phyloP scores from a whole-genome alignment of 352 stramenopile genomes.

The Phytopythium helicoides region DNA sequence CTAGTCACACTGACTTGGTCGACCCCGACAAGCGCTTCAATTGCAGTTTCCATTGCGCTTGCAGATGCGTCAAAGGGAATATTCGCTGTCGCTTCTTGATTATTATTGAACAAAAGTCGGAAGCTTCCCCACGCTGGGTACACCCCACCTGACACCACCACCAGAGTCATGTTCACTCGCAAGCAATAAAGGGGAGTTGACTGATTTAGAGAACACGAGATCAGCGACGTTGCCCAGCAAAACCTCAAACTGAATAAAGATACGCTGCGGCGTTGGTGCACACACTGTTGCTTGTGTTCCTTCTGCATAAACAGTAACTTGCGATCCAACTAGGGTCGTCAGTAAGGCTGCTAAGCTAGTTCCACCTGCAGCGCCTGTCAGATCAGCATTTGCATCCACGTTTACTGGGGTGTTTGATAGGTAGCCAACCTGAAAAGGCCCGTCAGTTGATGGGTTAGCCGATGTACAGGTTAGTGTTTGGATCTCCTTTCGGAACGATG shows the following conservation, averaged over 20 bases:
- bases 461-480: conserved; percentile 77
- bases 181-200: conserved; percentile 32
- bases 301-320: conserved; percentile 40
- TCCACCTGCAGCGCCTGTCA: conserved; percentile 21
- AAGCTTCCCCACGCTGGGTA: conserved; percentile 89
- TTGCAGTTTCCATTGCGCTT: conserved; percentile 43
- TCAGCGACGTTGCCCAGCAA: conserved; percentile 57
- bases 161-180: conserved; percentile 40
- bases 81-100: conserved; percentile 38
- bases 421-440: conserved; percentile 63
- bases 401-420: conserved; percentile 18
- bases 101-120: conserved; percentile 45
- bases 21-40: conserved; percentile 81
- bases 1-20: conserved; percentile 75
- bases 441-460: conserved; percentile 24
- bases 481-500: conserved; percentile 59
- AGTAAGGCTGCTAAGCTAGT: conserved; percentile 30
- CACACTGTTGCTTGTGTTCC: conserved; percentile 50
- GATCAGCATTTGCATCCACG: conserved; percentile 41
- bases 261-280: conserved; percentile 26
- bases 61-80: conserved; percentile 71
- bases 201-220: conserved; percentile 34
- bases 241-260: conserved; percentile 79
- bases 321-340: conserved; percentile 25
- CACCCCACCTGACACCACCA: conserved; percentile 65